Conservation (phyloP, 495 filamentous ascomycete species). For the Penicillium chermesinum region DNA sequence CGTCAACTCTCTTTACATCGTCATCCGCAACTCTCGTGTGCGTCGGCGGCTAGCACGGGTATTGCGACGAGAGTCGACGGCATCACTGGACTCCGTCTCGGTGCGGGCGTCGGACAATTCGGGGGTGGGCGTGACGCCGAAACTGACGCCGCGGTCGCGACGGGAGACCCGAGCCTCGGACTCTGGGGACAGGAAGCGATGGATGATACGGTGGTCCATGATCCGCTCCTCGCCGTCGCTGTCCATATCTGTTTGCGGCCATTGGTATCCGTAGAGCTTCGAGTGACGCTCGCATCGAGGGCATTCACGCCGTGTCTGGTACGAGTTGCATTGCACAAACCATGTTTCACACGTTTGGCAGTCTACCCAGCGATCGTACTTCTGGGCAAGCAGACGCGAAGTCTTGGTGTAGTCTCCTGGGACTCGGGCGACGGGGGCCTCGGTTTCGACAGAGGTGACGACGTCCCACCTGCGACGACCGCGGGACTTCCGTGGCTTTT, state of each 20-base stretch:
- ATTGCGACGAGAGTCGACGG: conserved; percentile 26
- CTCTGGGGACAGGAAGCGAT: conserved; percentile 62
- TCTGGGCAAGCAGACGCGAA: conserved; percentile 61
- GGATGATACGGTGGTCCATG: conserved; percentile 65
- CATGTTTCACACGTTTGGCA: conserved; percentile 74
- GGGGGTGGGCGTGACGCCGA: conserved; percentile 33
- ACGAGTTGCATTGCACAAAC: conserved; percentile 85
- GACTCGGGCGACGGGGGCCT: conserved; percentile 40
- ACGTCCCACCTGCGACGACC: conserved; percentile 25
- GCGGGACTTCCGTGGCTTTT: conserved; percentile 18
- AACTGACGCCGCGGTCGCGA: conserved; percentile 39
- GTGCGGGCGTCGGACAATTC: conserved; percentile 37
- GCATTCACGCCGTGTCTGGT: conserved; percentile 77
- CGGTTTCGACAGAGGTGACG: conserved; percentile 40
- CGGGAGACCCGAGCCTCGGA: conserved; percentile 58
- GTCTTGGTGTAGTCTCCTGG: conserved; percentile 81
- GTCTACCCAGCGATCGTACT: conserved; percentile 75
- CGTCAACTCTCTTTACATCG: conserved; percentile 29
- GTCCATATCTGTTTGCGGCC: conserved; percentile 90
- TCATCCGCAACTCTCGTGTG: conserved; percentile 34
- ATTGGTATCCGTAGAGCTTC: conserved; percentile 89
- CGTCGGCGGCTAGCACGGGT: conserved; percentile 35
- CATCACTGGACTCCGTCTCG: conserved; percentile 36
- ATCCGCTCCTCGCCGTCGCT: conserved; percentile 73
- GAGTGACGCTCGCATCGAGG: conserved; percentile 92